Evolutionary conservation across 495 filamentous ascomycete species (phyloP).

Genomic region (Aspergillus sclerotioniger): DNA sequence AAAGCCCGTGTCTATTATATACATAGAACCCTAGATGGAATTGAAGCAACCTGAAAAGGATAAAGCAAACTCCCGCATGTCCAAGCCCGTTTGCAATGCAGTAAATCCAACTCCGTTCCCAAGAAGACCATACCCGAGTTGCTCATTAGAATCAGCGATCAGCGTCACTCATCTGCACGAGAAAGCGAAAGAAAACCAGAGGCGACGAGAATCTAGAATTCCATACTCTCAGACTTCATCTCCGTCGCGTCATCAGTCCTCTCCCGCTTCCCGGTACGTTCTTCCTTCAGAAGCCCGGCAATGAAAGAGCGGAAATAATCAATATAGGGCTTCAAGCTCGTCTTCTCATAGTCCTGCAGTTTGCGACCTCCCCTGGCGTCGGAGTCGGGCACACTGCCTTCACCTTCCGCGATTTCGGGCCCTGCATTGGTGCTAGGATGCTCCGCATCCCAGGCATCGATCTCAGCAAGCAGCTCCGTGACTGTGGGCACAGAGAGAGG

Average conservation of each 20-base stretch:
- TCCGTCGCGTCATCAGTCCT: slow-evolving; percentile 55
- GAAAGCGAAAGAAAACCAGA: background rate
- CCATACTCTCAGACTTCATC: slow-evolving; percentile 53
- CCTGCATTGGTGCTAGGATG: slow-evolving; percentile 31
- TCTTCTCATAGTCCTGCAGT: slow-evolving; percentile 92
- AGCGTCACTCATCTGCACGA: background rate
- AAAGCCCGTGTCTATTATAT: background rate
- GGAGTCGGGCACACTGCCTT: slow-evolving; percentile 36
- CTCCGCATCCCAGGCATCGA: slow-evolving; percentile 67
- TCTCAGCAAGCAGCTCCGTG: slow-evolving; percentile 71
- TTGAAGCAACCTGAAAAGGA: background rate
- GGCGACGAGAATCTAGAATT: slow-evolving; percentile 35
- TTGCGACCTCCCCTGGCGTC: slow-evolving; percentile 43
- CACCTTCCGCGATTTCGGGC: slow-evolving; percentile 34
- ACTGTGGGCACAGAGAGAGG: slow-evolving; percentile 86
- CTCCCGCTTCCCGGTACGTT: slow-evolving; percentile 71
- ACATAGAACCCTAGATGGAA: background rate
- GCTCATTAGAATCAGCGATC: background rate
- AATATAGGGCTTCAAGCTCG: slow-evolving; percentile 86
- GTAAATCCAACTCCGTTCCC: slow-evolving; percentile 14
- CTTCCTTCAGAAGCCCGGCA: slow-evolving; percentile 72
- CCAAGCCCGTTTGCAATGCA: background rate
- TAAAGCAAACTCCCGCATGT: background rate
- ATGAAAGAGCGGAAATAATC: slow-evolving; percentile 87
- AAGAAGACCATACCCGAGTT: slow-evolving; percentile 5